A percentile compares a stretch with the other conserved stretches of the same genome.
phyloP scores from a whole-genome alignment of 495 filamentous ascomycete genomes.

The Neurospora sp. region DNA sequence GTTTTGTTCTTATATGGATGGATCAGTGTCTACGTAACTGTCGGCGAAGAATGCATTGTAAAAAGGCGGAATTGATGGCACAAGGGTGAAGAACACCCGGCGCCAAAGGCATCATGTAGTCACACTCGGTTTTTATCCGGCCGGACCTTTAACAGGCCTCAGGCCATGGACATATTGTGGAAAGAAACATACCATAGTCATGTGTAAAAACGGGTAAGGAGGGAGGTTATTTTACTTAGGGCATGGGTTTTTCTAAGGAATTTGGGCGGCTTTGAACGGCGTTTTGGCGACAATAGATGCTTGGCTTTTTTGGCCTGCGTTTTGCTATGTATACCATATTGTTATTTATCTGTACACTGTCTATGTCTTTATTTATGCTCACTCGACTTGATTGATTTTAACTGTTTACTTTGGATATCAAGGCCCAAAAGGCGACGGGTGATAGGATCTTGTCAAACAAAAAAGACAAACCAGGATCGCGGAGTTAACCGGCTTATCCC shows the following conservation, averaged over 20 bases:
- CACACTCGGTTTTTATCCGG: neutral
- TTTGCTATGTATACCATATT: neutral
- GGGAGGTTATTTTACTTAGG: neutral
- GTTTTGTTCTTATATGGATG: neutral
- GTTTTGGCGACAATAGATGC: constrained; percentile 4
- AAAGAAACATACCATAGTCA: neutral
- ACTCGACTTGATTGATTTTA: neutral
- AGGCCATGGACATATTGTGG: neutral
- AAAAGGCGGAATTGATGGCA: neutral
- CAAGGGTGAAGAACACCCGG: neutral
- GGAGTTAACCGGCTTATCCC: neutral
- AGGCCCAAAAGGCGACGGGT: neutral
- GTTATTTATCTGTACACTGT: neutral
- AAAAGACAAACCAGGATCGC: neutral
- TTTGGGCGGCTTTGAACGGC: neutral
- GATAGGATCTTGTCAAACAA: neutral
- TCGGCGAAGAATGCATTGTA: neutral
- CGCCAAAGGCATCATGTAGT: neutral
- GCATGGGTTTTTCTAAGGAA: neutral
- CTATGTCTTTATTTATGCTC: neutral
- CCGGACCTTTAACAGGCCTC: neutral
- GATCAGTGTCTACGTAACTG: neutral
- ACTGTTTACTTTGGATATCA: neutral
- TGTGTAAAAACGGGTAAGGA: neutral
- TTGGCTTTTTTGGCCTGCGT: neutral